A percentile compares a stretch with the other conserved stretches of the same genome.
Evolutionary conservation across 768 basidiomycete genomes (phyloP).

Genomic region (Rhodotorula toruloides): DNA sequence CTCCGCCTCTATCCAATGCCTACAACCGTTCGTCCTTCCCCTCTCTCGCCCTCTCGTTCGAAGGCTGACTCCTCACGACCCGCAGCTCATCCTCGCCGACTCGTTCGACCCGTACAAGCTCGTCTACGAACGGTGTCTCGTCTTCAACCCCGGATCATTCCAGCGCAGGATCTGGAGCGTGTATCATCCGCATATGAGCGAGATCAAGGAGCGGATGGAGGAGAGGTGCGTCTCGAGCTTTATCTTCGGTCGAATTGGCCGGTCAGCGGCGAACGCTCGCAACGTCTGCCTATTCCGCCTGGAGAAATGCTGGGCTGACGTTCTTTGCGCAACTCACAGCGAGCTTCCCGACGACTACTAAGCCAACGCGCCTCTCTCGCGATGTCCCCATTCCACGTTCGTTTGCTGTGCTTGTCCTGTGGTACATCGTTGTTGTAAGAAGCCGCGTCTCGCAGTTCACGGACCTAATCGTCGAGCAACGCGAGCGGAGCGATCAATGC

Average conservation of each 20-base stretch:
- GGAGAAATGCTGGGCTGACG: neutral
- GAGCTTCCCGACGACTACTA: too few relatives aligned
- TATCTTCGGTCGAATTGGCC: too few relatives aligned
- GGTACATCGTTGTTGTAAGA: too few relatives aligned
- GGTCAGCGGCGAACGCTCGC: too few relatives aligned
- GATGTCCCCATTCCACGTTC: too few relatives aligned
- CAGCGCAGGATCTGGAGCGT: constrained; percentile 79
- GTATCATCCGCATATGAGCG: constrained; percentile 50
- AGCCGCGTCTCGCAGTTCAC: too few relatives aligned
- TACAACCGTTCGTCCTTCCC: constrained; percentile 61
- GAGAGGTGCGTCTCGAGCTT: constrained; percentile 13
- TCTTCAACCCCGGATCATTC: constrained; percentile 95
- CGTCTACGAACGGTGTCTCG: constrained; percentile 96
- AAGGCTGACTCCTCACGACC: neutral
- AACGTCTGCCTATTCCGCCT: too few relatives aligned
- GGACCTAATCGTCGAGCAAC: too few relatives aligned
- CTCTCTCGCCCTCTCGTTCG: neutral
- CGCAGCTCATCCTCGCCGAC: constrained; percentile 83
- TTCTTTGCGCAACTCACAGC: too few relatives aligned
- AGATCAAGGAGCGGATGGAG: constrained; percentile 37
- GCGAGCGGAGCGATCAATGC: too few relatives aligned
- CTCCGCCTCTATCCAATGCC: constrained; percentile 90
- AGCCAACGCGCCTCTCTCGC: too few relatives aligned
- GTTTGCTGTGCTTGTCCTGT: too few relatives aligned
- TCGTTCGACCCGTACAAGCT: constrained; percentile 93